Evolutionary conservation across 441 rosid genomes (phyloP).

Genomic region (Adansonia gregorii): DNA sequence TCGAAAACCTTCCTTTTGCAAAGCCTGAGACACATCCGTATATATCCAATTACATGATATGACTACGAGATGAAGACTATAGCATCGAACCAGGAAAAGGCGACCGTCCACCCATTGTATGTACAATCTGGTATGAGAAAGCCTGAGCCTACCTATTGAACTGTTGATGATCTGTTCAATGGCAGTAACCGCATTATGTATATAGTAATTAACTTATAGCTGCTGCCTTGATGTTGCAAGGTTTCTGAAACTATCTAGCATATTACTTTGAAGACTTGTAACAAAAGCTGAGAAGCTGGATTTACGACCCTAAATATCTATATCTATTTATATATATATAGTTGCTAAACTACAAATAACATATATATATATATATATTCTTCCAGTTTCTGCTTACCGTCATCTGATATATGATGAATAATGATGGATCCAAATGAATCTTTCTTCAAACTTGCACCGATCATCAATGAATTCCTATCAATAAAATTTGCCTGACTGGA

Average conservation of each 20-base stretch:
- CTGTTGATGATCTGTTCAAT: slow-evolving; percentile 13
- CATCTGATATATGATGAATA: no score
- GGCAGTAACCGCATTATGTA: slow-evolving; percentile 32
- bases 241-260: slow-evolving; percentile 15
- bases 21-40: slow-evolving; percentile 50
- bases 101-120: slow-evolving; percentile 33
- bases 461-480: no score
- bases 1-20: slow-evolving; percentile 52
- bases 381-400: no score
- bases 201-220: slow-evolving; percentile 12
- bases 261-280: not conserved
- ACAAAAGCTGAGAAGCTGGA: not conserved
- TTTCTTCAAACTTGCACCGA: no score
- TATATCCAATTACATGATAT: slow-evolving; percentile 66
- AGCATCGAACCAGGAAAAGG: not conserved
- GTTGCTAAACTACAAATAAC: slow-evolving; percentile 25
- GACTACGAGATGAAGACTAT: slow-evolving; percentile 27
- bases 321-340: not conserved
- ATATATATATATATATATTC: not conserved
- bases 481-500: no score
- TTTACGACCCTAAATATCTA: not conserved
- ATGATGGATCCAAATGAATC: no score
- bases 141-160: slow-evolving; percentile 22
- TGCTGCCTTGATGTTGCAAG: slow-evolving; percentile 9
- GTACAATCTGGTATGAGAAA: slow-evolving; percentile 22